Evolutionary conservation across 768 basidiomycete genomes (phyloP).

Genomic region (Pulveroboletus sp.): DNA sequence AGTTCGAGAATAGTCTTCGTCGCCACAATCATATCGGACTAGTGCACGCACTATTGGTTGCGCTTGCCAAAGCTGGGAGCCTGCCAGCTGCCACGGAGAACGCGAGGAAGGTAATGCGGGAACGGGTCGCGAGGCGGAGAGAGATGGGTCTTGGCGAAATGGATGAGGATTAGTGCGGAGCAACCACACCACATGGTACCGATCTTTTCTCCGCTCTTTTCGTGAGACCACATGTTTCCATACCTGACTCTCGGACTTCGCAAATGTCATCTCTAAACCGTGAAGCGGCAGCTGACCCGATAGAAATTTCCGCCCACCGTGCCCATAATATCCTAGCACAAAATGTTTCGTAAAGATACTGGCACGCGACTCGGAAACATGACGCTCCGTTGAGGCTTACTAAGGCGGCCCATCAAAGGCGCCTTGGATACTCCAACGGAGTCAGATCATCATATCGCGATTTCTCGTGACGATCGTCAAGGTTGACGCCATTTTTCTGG

Average conservation of each 20-base stretch:
- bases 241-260: slow-evolving; percentile 2
- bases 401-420: too few relatives aligned
- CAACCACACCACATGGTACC: neutral
- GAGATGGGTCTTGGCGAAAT: slow-evolving; percentile 38
- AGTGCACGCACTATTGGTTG: slow-evolving; percentile 68
- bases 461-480: slow-evolving; percentile 7
- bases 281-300: slow-evolving; percentile 1
- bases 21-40: slow-evolving; percentile 86
- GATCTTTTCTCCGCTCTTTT: slow-evolving; percentile 1
- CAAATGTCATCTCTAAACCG: neutral
- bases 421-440: too few relatives aligned
- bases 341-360: slow-evolving; percentile 10
- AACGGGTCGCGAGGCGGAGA: slow-evolving; percentile 40
- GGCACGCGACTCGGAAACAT: neutral
- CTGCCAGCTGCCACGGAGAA: slow-evolving; percentile 50
- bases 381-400: too few relatives aligned
- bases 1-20: slow-evolving; percentile 88
- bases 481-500: slow-evolving; percentile 2
- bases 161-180: slow-evolving; percentile 38
- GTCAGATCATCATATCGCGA: neutral
- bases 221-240: slow-evolving; percentile 6
- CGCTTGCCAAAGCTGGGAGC: slow-evolving; percentile 68
- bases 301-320: slow-evolving; percentile 7
- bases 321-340: neutral
- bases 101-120: slow-evolving; percentile 43